Percentiles rank a stretch among this genome's conserved stretches.
phyloP scores from a whole-genome alignment of 768 basidiomycete genomes.

The Gelatoporia subvermispora region DNA sequence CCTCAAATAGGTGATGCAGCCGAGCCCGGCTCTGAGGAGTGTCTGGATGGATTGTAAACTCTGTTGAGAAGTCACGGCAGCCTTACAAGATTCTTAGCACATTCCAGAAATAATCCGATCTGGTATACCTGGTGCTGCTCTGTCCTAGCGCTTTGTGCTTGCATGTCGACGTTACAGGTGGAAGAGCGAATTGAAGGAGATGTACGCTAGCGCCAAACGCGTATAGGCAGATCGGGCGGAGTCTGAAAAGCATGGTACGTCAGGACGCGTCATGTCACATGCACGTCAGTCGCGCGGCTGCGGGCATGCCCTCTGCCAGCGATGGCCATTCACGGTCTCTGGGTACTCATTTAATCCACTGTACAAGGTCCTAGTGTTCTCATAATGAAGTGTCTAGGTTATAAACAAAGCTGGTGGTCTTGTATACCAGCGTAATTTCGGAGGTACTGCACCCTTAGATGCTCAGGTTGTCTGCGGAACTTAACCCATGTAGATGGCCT shows the following conservation, averaged over 20 bases:
- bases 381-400: constrained; percentile 43
- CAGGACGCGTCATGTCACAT: constrained; percentile 20
- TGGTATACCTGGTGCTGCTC: constrained; percentile 23
- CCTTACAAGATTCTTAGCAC: constrained; percentile 8
- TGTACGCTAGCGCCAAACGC: background rate
- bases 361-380: constrained; percentile 3
- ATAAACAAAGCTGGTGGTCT: constrained; percentile 99
- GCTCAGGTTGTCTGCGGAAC: background rate
- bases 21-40: constrained; percentile 65
- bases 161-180: constrained; percentile 28
- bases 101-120: background rate
- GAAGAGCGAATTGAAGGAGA: background rate
- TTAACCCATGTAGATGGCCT: constrained; percentile 65
- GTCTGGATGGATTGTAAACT: constrained; percentile 71
- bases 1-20: constrained; percentile 77
- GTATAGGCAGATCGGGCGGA: constrained; percentile 5
- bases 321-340: constrained; percentile 80
- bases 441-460: constrained; percentile 46
- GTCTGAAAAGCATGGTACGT: constrained; percentile 12
- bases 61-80: constrained; percentile 39
- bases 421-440: constrained; percentile 89
- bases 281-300: constrained; percentile 1
- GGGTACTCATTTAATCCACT: constrained; percentile 46
- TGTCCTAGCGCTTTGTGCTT: constrained; percentile 29
- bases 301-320: constrained; percentile 2